Percentiles rank a stretch among this genome's conserved stretches.
These are phyloP conservation scores for Stephanocyclus meneghinianus DNA, from an alignment of 352 stramenopile genomes.

Conservation along the genomic window DNA sequence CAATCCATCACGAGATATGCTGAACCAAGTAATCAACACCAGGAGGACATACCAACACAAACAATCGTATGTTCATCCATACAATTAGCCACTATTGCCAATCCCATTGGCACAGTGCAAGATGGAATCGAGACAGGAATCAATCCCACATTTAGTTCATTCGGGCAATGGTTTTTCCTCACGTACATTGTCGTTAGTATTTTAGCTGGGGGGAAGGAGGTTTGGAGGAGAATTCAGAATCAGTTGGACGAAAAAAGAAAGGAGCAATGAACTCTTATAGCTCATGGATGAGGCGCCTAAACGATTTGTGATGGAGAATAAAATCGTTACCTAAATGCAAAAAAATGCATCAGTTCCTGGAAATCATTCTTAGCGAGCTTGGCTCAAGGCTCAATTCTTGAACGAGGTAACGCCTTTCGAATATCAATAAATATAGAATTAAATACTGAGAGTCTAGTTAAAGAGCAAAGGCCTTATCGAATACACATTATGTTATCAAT, in stretches of 20 bases:
- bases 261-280: not conserved
- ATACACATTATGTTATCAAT: too few relatives aligned
- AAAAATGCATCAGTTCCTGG: too few relatives aligned
- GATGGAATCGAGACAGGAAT: slow-evolving; percentile 15
- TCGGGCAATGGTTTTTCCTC: slow-evolving; percentile 51
- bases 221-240: slow-evolving; percentile 31
- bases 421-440: too few relatives aligned
- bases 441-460: too few relatives aligned
- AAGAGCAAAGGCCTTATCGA: too few relatives aligned
- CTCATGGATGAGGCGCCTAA: not conserved
- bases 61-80: not conserved
- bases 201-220: slow-evolving; percentile 40
- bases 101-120: not conserved
- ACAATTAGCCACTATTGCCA: not conserved
- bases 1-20: too few relatives aligned
- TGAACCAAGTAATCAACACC: too few relatives aligned
- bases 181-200: slow-evolving; percentile 40
- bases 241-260: slow-evolving; percentile 2
- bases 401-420: too few relatives aligned
- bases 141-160: slow-evolving; percentile 13
- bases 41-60: too few relatives aligned
- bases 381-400: too few relatives aligned
- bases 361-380: too few relatives aligned
- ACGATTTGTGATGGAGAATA: not conserved
- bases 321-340: too few relatives aligned